These are phyloP conservation scores for Scheffersomyces illinoinensis DNA, from an alignment of 1,139 yeast species.

Conservation along the genomic window DNA sequence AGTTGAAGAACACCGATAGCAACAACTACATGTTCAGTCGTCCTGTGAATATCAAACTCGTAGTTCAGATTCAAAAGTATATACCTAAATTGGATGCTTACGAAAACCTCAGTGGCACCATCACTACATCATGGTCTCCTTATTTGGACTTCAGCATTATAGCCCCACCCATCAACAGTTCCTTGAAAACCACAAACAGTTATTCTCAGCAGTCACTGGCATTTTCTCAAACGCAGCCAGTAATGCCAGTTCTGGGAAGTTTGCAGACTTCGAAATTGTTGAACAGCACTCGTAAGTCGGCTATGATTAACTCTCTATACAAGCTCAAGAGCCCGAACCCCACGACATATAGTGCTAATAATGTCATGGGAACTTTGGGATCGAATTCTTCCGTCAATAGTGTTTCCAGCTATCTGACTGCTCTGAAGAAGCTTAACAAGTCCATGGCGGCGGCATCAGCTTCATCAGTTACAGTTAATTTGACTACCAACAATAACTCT, in stretches of 20 bases:
- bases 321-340: slow-evolving; percentile 15
- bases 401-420: background rate
- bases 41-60: slow-evolving; percentile 35
- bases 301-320: slow-evolving; percentile 18
- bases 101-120: slow-evolving; percentile 25
- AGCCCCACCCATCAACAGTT: slow-evolving; percentile 48
- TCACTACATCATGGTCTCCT: slow-evolving; percentile 65
- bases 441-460: slow-evolving; percentile 27
- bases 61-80: slow-evolving; percentile 24
- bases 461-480: slow-evolving; percentile 47
- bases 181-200: slow-evolving; percentile 29
- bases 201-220: slow-evolving; percentile 15
- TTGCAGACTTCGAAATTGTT: slow-evolving; percentile 7
- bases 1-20: slow-evolving; percentile 17
- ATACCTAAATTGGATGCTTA: slow-evolving; percentile 7
- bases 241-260: slow-evolving; percentile 3
- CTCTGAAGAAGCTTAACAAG: slow-evolving; percentile 8
- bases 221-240: slow-evolving; percentile 19
- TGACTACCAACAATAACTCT: slow-evolving; percentile 33
- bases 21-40: slow-evolving; percentile 20
- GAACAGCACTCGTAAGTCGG: slow-evolving; percentile 17
- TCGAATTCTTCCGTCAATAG: slow-evolving; percentile 6
- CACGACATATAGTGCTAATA: background rate
- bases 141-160: slow-evolving; percentile 54
- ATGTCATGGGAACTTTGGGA: background rate